Evolutionary conservation across 352 stramenopile species (phyloP).

Genomic region (Globisporangium cystogenes): DNA sequence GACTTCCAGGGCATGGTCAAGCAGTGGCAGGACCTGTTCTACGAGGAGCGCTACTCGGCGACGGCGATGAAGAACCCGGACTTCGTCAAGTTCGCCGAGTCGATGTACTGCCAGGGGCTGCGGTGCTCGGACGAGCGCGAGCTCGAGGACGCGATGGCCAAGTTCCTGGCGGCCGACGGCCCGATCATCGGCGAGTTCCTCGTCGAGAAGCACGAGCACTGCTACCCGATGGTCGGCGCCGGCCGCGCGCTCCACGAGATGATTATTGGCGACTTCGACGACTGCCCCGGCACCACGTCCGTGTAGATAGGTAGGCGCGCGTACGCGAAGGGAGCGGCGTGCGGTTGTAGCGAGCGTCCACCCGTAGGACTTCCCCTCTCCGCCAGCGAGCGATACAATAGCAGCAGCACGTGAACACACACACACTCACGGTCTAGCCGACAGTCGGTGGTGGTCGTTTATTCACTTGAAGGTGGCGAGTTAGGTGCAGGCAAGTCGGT

Average conservation of each 20-base stretch:
- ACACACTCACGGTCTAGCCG: no score
- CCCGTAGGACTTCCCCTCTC: no score
- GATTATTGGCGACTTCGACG: constrained; percentile 95
- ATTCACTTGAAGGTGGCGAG: not conserved
- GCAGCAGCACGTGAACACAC: no score
- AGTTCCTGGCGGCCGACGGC: constrained; percentile 92
- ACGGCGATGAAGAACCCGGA: constrained; percentile 92
- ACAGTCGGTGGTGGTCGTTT: no score
- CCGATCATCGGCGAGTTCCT: constrained; percentile 94
- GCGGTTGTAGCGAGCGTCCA: constrained; percentile 8
- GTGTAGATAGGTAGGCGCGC: constrained; percentile 27
- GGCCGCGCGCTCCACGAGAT: constrained; percentile 91
- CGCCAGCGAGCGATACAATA: no score
- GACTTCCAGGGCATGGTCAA: constrained; percentile 97
- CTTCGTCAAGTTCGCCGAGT: constrained; percentile 91
- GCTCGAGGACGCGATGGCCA: constrained; percentile 87
- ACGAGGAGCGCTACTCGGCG: constrained; percentile 91
- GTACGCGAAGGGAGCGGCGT: no score
- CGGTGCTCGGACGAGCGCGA: constrained; percentile 88
- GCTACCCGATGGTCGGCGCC: constrained; percentile 93
- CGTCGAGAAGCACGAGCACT: constrained; percentile 93
- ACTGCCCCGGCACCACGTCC: constrained; percentile 89
- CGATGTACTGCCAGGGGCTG: constrained; percentile 92
- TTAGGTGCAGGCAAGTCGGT: no score
- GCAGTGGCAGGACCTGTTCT: constrained; percentile 97